Evolutionary conservation across 345 rosid genomes (phyloP).

Genomic region (Pistacia atlantica): DNA sequence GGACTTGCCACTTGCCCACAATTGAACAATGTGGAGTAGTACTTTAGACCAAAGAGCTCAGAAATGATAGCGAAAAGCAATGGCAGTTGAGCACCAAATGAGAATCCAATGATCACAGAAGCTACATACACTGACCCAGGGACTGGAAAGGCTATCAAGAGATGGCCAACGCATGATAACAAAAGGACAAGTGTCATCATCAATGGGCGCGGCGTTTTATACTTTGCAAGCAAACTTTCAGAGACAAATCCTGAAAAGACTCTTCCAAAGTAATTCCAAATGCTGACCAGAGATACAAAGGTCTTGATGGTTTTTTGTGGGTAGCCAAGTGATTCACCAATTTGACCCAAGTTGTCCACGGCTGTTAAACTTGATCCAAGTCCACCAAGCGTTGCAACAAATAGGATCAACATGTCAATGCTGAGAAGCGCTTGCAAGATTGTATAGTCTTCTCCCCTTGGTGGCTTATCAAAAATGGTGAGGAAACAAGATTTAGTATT

Average conservation of each 20-base stretch:
- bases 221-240: constrained; percentile 52
- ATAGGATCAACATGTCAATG: constrained; percentile 67
- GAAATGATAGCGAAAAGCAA: constrained; percentile 77
- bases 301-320: constrained; percentile 56
- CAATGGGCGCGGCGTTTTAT: constrained; percentile 70
- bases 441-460: constrained; percentile 90
- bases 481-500: constrained; percentile 46
- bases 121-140: constrained; percentile 72
- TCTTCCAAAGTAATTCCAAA: constrained; percentile 88
- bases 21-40: constrained; percentile 88
- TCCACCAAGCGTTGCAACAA: constrained; percentile 68
- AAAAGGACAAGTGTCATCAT: constrained; percentile 75
- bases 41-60: constrained; percentile 85
- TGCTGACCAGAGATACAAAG: constrained; percentile 81
- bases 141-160: constrained; percentile 72
- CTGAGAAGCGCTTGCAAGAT: constrained; percentile 79
- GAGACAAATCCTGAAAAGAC: constrained; percentile 86
- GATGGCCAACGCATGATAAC: constrained; percentile 57
- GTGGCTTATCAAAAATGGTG: constrained; percentile 52
- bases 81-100: constrained; percentile 81
- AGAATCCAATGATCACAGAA: constrained; percentile 72
- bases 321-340: constrained; percentile 87
- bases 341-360: constrained; percentile 84
- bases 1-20: constrained; percentile 87
- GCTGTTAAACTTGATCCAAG: constrained; percentile 83